Base-by-base conservation (phyloP, 2,329 filamentous ascomycete genomes). In the Ophiocordyceps camponoti-rufipedis region DNA sequence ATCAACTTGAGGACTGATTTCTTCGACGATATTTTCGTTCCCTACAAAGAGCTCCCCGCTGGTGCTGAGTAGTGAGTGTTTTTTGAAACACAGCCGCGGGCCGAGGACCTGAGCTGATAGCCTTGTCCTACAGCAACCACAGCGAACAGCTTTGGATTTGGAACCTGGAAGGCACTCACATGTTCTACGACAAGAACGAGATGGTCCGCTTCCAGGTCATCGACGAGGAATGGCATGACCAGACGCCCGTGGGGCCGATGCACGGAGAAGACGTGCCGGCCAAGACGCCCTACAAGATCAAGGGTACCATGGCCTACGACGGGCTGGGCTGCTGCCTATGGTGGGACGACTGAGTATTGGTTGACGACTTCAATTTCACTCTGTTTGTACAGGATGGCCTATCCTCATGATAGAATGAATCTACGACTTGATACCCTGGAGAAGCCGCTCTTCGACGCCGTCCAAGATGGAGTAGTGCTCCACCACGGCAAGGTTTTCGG, bases 381-480 rank as follows among this genome's bases (percentile, higher is more conserved):
- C 23, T 19, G 35, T 39, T 39, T 16, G 35, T 18, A 18, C 35
- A 18, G 8, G 1, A 1, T 38, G 33, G 13, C n/a, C 39, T 41
- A 28, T 4, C 16, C 23, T 23, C 23, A 23, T 23, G 23, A 8
- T 12, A 28, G 28, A 6, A 54, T 57, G 52, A 59, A 59, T 59
- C 53, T 61, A 64, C 52, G 53, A 58, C 51, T 58, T 61, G 56
- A 63, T 61, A 63, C 65, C 65, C 58, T 71, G 71, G 56, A 96
- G 66, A 48, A 98, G 67, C 58, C 91, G 78, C 57, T 87, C 76
- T 67, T 95, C 88, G 47, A 95, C 81, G 16, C 82, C 82, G 55
- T 94, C 85, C 48, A 96, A 67, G 50, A 95, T 85, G 56, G 85
- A 95, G 60, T 86, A 84, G 63, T 96, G 89, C 61, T 94, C 88